Evolutionary conservation across 306 rosid species (phyloP).

Genomic region (Vicia villosa): DNA sequence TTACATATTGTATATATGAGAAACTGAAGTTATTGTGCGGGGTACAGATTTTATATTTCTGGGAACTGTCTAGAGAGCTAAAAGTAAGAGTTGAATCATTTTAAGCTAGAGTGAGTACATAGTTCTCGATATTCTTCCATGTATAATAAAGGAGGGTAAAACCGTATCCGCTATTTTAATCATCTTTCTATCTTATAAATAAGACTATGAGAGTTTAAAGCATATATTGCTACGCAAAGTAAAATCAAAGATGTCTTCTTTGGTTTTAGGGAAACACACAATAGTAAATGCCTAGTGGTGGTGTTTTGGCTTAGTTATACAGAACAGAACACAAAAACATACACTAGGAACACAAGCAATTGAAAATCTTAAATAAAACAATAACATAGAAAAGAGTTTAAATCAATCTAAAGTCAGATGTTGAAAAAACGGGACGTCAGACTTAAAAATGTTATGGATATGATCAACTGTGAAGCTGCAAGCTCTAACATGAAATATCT

Average conservation of each 20-base stretch:
- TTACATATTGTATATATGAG: neutral
- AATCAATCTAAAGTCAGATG: constrained; percentile 17
- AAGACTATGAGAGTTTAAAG: neutral
- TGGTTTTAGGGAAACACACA: neutral
- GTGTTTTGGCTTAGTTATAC: neutral
- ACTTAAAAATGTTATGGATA: constrained; percentile 15
- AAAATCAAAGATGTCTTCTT: neutral
- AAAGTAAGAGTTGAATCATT: constrained; percentile 5
- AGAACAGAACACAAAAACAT: neutral
- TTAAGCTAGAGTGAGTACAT: neutral
- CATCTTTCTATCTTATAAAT: constrained; percentile 1
- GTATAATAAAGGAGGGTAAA: neutral
- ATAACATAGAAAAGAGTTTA: constrained; percentile 8
- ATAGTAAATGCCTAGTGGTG: constrained; percentile 4
- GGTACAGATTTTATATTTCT: neutral
- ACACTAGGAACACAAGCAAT: neutral
- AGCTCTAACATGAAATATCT: constrained; percentile 10
- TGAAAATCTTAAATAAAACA: constrained; percentile 20
- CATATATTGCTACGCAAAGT: neutral
- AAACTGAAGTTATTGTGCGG: constrained; percentile 1
- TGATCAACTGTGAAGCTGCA: constrained; percentile 18
- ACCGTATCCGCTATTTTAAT: neutral
- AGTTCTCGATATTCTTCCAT: constrained; percentile 4
- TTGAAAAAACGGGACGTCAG: constrained; percentile 3
- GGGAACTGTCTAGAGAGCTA: neutral